phyloP scores from a whole-genome alignment of 2,329 filamentous ascomycete genomes.

The Colletotrichum nymphaeae region DNA sequence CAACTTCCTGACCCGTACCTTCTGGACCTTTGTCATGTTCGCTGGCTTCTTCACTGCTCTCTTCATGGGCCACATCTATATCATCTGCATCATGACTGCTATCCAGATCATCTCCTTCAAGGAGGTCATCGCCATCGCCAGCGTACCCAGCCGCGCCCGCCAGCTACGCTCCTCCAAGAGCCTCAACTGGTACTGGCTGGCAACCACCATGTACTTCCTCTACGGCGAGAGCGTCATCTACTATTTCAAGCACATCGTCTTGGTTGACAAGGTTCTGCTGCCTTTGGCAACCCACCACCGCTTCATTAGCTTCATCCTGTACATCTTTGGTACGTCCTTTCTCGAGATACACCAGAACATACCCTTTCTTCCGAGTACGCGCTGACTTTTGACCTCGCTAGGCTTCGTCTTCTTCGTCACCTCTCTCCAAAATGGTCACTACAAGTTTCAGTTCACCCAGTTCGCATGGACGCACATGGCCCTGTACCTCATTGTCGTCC shows the following conservation, averaged over 20 bases:
- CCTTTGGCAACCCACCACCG: conserved; percentile 96
- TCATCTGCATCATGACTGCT: conserved; percentile 91
- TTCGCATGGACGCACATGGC: conserved; percentile 99
- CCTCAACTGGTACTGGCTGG: conserved; percentile 98
- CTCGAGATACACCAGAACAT: background rate
- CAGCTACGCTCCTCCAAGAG: conserved; percentile 95
- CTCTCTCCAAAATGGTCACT: conserved; percentile 93
- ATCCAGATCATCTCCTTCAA: conserved; percentile 98
- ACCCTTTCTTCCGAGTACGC: background rate
- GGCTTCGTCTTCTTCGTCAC: conserved; percentile 98
- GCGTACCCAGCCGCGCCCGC: conserved; percentile 90
- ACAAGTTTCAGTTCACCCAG: conserved; percentile 98
- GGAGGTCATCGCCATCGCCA: conserved; percentile 98
- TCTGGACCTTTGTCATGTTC: conserved; percentile 99
- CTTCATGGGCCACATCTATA: conserved; percentile 97
- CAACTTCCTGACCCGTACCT: conserved; percentile 94
- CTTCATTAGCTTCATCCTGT: conserved; percentile 98
- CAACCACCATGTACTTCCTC: conserved; percentile 99
- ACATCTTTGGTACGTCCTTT: conserved; percentile 83
- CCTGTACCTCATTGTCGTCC: conserved; percentile 95
- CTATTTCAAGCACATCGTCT: conserved; percentile 98
- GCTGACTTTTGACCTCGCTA: conserved; percentile 50
- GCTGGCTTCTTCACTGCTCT: conserved; percentile 89
- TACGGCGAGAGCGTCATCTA: conserved; percentile 99
- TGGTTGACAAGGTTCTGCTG: conserved; percentile 92